Conservation (phyloP, 495 filamentous ascomycete genomes). For the Annulohypoxylon maeteangense region DNA sequence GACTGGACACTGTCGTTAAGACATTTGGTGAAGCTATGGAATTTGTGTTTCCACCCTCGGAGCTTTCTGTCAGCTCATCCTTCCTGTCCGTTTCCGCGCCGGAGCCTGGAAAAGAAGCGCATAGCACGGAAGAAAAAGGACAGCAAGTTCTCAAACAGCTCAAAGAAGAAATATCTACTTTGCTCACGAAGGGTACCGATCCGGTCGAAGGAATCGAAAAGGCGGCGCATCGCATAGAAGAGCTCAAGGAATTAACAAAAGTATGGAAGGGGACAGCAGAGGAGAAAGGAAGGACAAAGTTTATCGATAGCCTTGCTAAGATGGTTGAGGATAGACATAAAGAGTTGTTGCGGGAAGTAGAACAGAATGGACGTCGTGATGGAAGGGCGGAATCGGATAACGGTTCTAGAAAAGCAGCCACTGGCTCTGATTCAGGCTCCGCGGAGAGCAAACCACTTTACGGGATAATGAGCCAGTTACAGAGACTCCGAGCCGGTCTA, state of each 20-base stretch:
- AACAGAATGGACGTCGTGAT: conserved; percentile 51
- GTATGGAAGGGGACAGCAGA: conserved; percentile 97
- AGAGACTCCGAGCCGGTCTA: conserved; percentile 80
- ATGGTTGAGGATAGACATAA: conserved; percentile 67
- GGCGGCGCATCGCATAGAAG: conserved; percentile 75
- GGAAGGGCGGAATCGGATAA: conserved; percentile 43
- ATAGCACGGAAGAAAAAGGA: conserved; percentile 80
- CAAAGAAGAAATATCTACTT: conserved; percentile 73
- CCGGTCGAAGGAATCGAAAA: conserved; percentile 70
- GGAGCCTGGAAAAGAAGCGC: conserved; percentile 68
- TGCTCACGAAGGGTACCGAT: conserved; percentile 66
- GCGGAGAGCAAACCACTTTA: conserved; percentile 61
- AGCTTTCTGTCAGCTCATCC: conserved; percentile 74
- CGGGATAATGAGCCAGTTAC: conserved; percentile 82
- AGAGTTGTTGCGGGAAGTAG: conserved; percentile 64
- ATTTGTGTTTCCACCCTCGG: conserved; percentile 87
- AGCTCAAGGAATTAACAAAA: conserved; percentile 72
- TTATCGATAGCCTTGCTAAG: conserved; percentile 81
- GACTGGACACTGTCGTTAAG: conserved; percentile 85
- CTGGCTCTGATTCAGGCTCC: conserved; percentile 39
- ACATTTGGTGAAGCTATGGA: conserved; percentile 94
- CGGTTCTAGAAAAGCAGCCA: conserved; percentile 40
- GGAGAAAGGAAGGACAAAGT: conserved; percentile 82
- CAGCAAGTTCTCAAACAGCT: conserved; percentile 75
- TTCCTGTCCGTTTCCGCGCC: conserved; percentile 86